These are phyloP conservation scores for Pichia sp. DNA, from an alignment of 1,139 yeast species.

Conservation along the genomic window DNA sequence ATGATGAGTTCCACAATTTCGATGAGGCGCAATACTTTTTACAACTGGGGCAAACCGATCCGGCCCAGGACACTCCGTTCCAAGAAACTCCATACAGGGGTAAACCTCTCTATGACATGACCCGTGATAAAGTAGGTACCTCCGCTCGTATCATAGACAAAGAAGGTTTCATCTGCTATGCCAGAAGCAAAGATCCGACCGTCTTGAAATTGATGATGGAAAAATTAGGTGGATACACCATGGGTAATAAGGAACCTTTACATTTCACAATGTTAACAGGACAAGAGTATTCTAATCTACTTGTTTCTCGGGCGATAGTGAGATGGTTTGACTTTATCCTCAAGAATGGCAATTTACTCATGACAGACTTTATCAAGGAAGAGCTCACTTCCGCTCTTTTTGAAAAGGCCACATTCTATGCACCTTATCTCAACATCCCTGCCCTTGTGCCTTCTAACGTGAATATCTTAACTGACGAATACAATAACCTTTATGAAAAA, in stretches of 20 bases:
- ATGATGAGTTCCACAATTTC: conserved; percentile 64
- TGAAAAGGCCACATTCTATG: conserved; percentile 10
- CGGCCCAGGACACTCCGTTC: conserved; percentile 7
- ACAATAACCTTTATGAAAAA: not conserved
- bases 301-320: conserved; percentile 6
- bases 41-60: conserved; percentile 18
- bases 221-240: conserved; percentile 1
- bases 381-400: conserved; percentile 12
- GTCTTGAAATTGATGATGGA: not conserved
- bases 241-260: not conserved
- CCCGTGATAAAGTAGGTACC: conserved; percentile 3
- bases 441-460: not conserved
- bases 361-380: conserved; percentile 12
- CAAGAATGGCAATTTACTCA: conserved; percentile 10
- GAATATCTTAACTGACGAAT: not conserved
- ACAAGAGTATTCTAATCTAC: conserved; percentile 5
- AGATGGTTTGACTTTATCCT: conserved; percentile 13
- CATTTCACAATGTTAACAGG: conserved; percentile 4
- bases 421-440: conserved; percentile 8
- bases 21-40: conserved; percentile 39
- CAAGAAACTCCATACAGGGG: conserved; percentile 4
- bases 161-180: conserved; percentile 6
- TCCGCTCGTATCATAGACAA: conserved; percentile 10
- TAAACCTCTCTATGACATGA: conserved; percentile 2
- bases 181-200: conserved; percentile 7